Percentiles rank a stretch among this genome's conserved stretches.
Conservation (phyloP, 768 basidiomycete genomes). For the Chalciporus piperatus region DNA sequence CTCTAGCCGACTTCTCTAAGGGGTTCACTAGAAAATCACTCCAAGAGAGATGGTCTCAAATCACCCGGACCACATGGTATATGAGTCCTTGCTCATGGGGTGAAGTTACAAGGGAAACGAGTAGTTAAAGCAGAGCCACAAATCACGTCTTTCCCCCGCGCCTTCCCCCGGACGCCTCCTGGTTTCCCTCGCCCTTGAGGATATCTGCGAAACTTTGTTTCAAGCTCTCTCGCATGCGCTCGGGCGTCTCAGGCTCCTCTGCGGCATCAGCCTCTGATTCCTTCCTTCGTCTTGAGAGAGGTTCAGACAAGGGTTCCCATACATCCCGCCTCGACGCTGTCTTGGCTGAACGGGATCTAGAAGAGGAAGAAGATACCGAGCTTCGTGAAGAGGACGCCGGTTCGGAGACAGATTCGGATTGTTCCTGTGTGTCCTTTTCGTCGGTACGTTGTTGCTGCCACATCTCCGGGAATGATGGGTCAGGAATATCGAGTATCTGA, state of each 20-base stretch:
- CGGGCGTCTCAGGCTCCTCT: slow-evolving; percentile 5
- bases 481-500: slow-evolving; percentile 30
- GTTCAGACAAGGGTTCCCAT: slow-evolving; percentile 29
- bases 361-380: not conserved
- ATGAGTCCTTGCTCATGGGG: not conserved
- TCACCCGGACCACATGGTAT: not conserved
- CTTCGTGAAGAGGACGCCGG: not conserved
- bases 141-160: not conserved
- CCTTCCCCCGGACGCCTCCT: not conserved
- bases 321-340: not conserved
- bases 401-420: not conserved
- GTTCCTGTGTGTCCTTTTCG: slow-evolving; percentile 3
- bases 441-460: not conserved
- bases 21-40: not conserved
- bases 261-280: not conserved
- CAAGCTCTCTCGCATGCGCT: slow-evolving; percentile 14
- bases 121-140: not conserved
- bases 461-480: slow-evolving; percentile 34
- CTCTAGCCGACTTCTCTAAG: too few relatives aligned
- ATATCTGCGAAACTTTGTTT: slow-evolving; percentile 23
- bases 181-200: not conserved
- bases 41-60: not conserved
- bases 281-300: not conserved
- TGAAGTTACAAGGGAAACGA: not conserved
- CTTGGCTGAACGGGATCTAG: not conserved